Evolutionary conservation across 1,284 basidiomycete species (phyloP).

Genomic region (Caloboletus firmus): DNA sequence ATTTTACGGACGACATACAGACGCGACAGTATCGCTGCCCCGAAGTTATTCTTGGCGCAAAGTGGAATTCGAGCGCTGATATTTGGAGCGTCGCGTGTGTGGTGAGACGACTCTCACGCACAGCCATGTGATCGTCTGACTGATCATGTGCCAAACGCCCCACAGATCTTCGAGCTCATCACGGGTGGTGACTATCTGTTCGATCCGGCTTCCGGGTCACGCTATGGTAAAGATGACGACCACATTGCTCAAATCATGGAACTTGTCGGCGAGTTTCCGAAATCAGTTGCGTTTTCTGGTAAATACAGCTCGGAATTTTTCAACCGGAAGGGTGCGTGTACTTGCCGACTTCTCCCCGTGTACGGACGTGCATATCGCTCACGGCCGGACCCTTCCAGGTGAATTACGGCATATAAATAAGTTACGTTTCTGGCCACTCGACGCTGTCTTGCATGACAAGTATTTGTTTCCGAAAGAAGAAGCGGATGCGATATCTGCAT

Average conservation of each 20-base stretch:
- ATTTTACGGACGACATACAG: constrained; percentile 96
- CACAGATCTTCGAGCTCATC: constrained; percentile 85
- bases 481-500: constrained; percentile 79
- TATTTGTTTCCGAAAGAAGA: constrained; percentile 89
- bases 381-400: constrained; percentile 41
- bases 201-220: constrained; percentile 74
- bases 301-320: constrained; percentile 97
- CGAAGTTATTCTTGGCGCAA: constrained; percentile 93
- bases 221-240: constrained; percentile 95
- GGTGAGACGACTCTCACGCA: constrained; percentile 47
- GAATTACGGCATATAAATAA: constrained; percentile 95
- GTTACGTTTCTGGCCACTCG: constrained; percentile 92
- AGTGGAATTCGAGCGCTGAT: constrained; percentile 94
- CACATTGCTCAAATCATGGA: constrained; percentile 99
- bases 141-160: not conserved
- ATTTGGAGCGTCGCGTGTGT: constrained; percentile 96
- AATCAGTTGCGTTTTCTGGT: constrained; percentile 82
- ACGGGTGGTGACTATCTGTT: constrained; percentile 92
- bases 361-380: constrained; percentile 7
- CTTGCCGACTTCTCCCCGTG: constrained; percentile 7
- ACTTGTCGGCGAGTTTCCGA: constrained; percentile 88
- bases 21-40: constrained; percentile 97
- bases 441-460: constrained; percentile 90
- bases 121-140: not conserved
- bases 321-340: constrained; percentile 78